These are phyloP conservation scores for Hirschioporus abietinus DNA, from an alignment of 768 basidiomycete species.

Conservation along the genomic window DNA sequence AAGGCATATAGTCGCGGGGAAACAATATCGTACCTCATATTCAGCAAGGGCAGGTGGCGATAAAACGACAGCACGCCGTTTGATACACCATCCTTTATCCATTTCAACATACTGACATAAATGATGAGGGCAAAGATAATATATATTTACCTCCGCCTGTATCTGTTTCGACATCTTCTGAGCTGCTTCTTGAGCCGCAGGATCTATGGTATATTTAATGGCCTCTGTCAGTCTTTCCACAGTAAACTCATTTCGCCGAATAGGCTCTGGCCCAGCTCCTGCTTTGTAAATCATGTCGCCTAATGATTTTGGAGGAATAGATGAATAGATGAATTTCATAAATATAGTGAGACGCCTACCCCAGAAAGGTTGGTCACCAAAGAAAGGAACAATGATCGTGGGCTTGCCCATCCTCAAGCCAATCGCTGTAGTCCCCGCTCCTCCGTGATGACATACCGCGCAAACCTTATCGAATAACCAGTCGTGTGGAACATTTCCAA, in stretches of 20 bases:
- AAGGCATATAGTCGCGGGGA: slow-evolving; percentile 1
- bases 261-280: slow-evolving; percentile 57
- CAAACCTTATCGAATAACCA: slow-evolving; percentile 60
- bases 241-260: slow-evolving; percentile 46
- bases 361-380: slow-evolving; percentile 61
- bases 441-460: slow-evolving; percentile 61
- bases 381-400: slow-evolving; percentile 60
- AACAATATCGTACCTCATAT: slow-evolving; percentile 40
- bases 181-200: slow-evolving; percentile 44
- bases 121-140: background rate
- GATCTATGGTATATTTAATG: slow-evolving; percentile 42
- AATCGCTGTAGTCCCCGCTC: slow-evolving; percentile 62
- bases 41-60: slow-evolving; percentile 50
- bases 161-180: slow-evolving; percentile 45
- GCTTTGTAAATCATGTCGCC: slow-evolving; percentile 58
- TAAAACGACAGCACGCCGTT: slow-evolving; percentile 53
- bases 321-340: slow-evolving; percentile 19
- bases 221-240: slow-evolving; percentile 48
- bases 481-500: slow-evolving; percentile 65
- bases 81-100: slow-evolving; percentile 38
- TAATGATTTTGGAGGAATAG: slow-evolving; percentile 30
- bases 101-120: background rate
- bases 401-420: slow-evolving; percentile 55
- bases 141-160: slow-evolving; percentile 34
- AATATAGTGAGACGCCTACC: slow-evolving; percentile 23